These are phyloP conservation scores for Chlamydomonas reinhardtii DNA, from an alignment of 163 green algal genomes.

Conservation along the genomic window DNA sequence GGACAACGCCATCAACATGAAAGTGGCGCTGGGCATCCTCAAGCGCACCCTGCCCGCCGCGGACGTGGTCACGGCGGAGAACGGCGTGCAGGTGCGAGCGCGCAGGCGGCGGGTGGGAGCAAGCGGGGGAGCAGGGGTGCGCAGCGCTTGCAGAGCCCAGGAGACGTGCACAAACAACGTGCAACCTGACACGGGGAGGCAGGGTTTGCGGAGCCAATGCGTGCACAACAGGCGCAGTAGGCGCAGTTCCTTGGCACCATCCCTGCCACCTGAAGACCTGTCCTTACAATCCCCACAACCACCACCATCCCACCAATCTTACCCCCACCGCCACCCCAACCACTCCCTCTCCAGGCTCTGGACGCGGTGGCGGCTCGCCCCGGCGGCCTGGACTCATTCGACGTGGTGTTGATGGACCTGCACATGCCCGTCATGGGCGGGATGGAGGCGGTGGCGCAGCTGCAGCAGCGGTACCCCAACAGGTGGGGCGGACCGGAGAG, in stretches of 20 bases:
- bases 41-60: constrained; percentile 60
- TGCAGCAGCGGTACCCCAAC: constrained; percentile 66
- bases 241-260: too few species aligned
- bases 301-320: background rate
- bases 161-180: too few species aligned
- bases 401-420: constrained; percentile 86
- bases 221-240: too few species aligned
- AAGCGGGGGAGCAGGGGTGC: background rate
- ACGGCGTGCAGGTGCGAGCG: constrained; percentile 63
- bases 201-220: too few species aligned
- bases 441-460: constrained; percentile 77
- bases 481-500: background rate
- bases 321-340: background rate
- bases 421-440: constrained; percentile 88
- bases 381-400: constrained; percentile 74
- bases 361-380: constrained; percentile 51
- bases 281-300: background rate
- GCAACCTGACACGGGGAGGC: too few species aligned
- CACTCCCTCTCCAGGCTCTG: constrained; percentile 60
- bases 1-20: constrained; percentile 91
- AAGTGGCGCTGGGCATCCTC: constrained; percentile 75
- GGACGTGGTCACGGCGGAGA: constrained; percentile 53
- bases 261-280: too few species aligned
- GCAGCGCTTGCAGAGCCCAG: too few species aligned
- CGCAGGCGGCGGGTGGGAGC: background rate